Evolutionary conservation across 1,284 basidiomycete genomes (phyloP), one percentile per base, ranked within the genome.

Genomic region (Rhodotorula sp.): DNA sequence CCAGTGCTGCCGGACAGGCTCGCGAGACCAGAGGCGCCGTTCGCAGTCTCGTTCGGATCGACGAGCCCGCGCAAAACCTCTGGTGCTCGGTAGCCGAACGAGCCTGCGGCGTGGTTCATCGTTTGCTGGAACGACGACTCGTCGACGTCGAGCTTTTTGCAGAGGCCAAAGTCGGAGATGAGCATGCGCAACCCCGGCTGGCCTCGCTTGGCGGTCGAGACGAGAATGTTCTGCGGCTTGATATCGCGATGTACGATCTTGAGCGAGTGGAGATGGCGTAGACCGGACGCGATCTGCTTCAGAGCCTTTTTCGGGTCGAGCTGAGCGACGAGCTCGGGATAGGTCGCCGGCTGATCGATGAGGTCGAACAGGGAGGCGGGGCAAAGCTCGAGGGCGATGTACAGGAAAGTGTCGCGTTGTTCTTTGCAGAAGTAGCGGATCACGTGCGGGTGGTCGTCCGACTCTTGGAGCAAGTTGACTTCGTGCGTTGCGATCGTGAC

Each of bases 211-310:
- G 87, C 86, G 33, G 84, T 83, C 10, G 90, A 91, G n/a, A 98
- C 86, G 14, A 99, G 86, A 67, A 99, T 98, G 79, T 99, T 99
- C 81, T 96, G 95, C 6, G 95, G 95, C 79, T 99, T 99, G 82
- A 99, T 96, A 80, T 99, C 95, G 42, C 96, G 88, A 82, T 99
- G 96, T 30, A 99, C 89, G 75, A 99, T 92, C 82, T 96, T 97
- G 78, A 99, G 87, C 33, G 87, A 90, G 80, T 99, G 95, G 15
- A 99, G 84, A 81, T 98, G 94, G 65, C 89, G 86, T 67, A 99
- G 80, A 5, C 95, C 95, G 20, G 88, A 87, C 0, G 93, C 88
- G 71, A 99, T 90, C 81, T 99, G 93, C 62, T 84, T 85, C 70
- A 99, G 81, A 0, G 94, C 95, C 70, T 88, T 88, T 80, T 96